These are phyloP conservation scores for Malus sieversii DNA, from an alignment of 306 rosid genomes.

Conservation along the genomic window DNA sequence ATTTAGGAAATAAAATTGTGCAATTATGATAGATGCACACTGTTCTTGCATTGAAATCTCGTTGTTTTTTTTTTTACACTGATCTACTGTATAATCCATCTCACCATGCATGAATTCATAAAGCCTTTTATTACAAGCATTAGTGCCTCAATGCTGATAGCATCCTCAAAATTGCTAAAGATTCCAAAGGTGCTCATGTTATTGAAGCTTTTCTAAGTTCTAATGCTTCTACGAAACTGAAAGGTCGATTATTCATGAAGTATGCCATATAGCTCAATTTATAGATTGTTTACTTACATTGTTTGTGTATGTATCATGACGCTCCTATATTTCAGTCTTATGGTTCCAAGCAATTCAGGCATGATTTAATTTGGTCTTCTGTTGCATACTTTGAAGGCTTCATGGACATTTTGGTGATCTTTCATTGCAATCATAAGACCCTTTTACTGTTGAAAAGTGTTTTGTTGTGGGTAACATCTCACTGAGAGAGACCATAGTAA, in stretches of 20 bases:
- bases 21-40: not conserved
- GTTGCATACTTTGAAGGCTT: slow-evolving; percentile 43
- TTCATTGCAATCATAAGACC: slow-evolving; percentile 56
- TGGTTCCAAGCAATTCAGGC: not conserved
- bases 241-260: slow-evolving; percentile 62
- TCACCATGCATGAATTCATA: slow-evolving; percentile 50
- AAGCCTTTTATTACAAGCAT: slow-evolving; percentile 64
- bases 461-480: slow-evolving; percentile 59
- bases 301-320: slow-evolving; percentile 8
- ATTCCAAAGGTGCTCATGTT: slow-evolving; percentile 68
- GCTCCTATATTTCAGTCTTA: not conserved
- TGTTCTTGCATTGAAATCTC: not conserved
- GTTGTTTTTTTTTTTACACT: not conserved
- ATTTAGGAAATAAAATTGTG: not conserved
- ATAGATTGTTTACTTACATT: not conserved
- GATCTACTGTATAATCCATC: not conserved
- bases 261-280: slow-evolving; percentile 30
- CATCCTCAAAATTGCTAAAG: slow-evolving; percentile 58
- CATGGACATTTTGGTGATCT: slow-evolving; percentile 76
- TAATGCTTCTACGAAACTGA: slow-evolving; percentile 59
- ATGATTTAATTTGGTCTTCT: not conserved
- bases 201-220: slow-evolving; percentile 79
- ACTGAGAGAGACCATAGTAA: slow-evolving; percentile 66
- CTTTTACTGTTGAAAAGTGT: slow-evolving; percentile 78
- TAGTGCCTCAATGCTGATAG: slow-evolving; percentile 47